phyloP scores from a whole-genome alignment of 2,329 filamentous ascomycete species.

The Phyllosticta citriasiana region DNA sequence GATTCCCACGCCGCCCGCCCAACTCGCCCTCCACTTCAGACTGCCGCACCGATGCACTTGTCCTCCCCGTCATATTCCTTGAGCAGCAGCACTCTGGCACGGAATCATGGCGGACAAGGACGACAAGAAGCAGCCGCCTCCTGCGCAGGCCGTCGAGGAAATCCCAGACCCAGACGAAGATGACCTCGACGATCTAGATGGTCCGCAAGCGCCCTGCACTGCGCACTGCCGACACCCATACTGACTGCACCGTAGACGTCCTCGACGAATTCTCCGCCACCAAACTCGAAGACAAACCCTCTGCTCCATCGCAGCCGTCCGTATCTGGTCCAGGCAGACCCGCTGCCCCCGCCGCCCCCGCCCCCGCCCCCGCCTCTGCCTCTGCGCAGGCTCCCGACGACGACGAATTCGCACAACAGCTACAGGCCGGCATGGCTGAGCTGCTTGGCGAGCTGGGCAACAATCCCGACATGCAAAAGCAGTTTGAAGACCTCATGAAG shows the following conservation, averaged over 20 bases:
- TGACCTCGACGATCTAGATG: conserved; percentile 84
- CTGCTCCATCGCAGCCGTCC: conserved; percentile 25
- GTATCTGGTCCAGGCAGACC: conserved; percentile 32
- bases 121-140: background rate
- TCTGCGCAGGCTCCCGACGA: conserved; percentile 39
- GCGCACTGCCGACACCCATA: background rate
- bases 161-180: conserved; percentile 82
- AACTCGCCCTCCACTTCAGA: background rate
- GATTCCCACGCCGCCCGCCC: background rate
- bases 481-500: conserved; percentile 70
- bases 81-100: background rate
- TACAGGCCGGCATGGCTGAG: conserved; percentile 85
- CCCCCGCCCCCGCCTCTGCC: conserved; percentile 22
- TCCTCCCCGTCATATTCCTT: background rate
- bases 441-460: conserved; percentile 61
- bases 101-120: conserved; percentile 3
- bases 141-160: conserved; percentile 13
- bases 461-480: conserved; percentile 58
- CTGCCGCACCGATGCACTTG: background rate
- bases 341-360: conserved; percentile 17
- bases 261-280: conserved; percentile 78
- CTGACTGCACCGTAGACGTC: conserved; percentile 54
- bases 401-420: conserved; percentile 70
- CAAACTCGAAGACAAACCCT: conserved; percentile 39
- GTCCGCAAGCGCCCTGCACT: conserved; percentile 34